phyloP scores from a whole-genome alignment of 495 filamentous ascomycete species.

The Aspergillus affinis region DNA sequence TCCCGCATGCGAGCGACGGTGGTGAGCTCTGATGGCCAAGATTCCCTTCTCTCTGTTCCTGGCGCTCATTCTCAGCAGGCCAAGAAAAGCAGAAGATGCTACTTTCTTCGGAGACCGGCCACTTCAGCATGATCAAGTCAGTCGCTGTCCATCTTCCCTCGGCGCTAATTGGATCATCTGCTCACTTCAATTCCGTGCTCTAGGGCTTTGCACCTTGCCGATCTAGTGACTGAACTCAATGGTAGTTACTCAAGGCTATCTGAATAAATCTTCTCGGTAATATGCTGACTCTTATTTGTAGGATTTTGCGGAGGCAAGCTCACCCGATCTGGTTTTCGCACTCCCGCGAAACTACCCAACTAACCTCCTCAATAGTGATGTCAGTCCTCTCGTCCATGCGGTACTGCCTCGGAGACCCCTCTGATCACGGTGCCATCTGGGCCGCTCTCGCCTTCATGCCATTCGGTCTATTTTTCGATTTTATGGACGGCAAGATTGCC shows the following conservation, averaged over 20 bases:
- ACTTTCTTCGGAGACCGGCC: conserved; percentile 71
- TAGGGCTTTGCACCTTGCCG: conserved; percentile 88
- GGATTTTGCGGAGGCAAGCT: conserved; percentile 56
- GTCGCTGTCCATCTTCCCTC: conserved; percentile 16
- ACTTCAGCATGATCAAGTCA: conserved; percentile 74
- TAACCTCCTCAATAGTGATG: conserved; percentile 59
- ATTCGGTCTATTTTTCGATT: conserved; percentile 95
- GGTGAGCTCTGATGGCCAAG: conserved; percentile 31
- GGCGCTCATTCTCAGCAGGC: conserved; percentile 43
- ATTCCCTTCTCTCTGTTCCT: conserved; percentile 7
- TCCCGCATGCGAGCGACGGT: conserved; percentile 38
- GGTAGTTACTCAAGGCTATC: conserved; percentile 50
- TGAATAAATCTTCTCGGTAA: neutral
- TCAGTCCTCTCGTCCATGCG: conserved; percentile 95
- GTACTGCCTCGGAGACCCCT: conserved; percentile 78
- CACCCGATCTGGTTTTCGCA: neutral
- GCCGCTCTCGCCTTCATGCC: conserved; percentile 85
- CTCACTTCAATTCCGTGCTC: conserved; percentile 19
- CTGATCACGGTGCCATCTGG: conserved; percentile 67
- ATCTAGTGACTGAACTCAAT: conserved; percentile 93
- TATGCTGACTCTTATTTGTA: conserved; percentile 27
- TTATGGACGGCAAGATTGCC: conserved; percentile 96
- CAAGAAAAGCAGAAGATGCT: conserved; percentile 86
- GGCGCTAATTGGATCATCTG: conserved; percentile 7
- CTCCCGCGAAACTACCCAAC: conserved; percentile 2